phyloP scores from a whole-genome alignment of 1,284 basidiomycete species.

The Polyporus tsugae region DNA sequence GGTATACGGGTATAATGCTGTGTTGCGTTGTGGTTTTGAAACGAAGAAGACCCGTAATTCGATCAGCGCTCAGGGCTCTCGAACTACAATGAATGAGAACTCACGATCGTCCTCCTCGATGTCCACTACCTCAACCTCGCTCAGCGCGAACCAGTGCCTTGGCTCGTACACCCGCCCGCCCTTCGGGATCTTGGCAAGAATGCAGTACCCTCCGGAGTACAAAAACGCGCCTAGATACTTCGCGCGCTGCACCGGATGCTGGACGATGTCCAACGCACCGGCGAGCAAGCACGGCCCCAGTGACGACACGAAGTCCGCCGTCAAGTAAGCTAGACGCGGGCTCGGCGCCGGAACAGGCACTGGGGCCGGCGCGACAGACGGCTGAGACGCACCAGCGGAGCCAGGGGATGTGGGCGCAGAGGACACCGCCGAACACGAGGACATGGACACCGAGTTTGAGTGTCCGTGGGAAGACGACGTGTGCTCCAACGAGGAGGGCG shows the following conservation, averaged over 20 bases:
- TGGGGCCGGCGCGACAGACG: not conserved
- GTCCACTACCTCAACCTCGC: slow-evolving; percentile 76
- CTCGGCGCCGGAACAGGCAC: slow-evolving; percentile 18
- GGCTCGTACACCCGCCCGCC: slow-evolving; percentile 81
- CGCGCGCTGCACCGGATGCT: slow-evolving; percentile 69
- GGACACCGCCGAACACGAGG: slow-evolving; percentile 22
- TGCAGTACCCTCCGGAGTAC: slow-evolving; percentile 84
- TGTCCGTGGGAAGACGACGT: slow-evolving; percentile 30
- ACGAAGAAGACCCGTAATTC: slow-evolving; percentile 1
- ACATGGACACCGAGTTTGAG: slow-evolving; percentile 8
- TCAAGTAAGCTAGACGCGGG: slow-evolving; percentile 37
- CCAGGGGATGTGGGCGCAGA: slow-evolving; percentile 12
- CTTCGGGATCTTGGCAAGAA: slow-evolving; percentile 87
- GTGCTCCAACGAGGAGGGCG: slow-evolving; percentile 24
- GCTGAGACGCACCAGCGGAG: slow-evolving; percentile 1
- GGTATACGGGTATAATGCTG: slow-evolving; percentile 81
- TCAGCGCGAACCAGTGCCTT: slow-evolving; percentile 85
- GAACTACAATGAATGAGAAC: slow-evolving; percentile 33
- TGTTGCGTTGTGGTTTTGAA: not conserved
- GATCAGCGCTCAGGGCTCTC: not conserved
- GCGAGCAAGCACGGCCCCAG: slow-evolving; percentile 80
- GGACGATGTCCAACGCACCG: slow-evolving; percentile 86
- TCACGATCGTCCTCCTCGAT: slow-evolving; percentile 73
- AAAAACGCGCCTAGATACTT: slow-evolving; percentile 91
- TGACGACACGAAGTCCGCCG: slow-evolving; percentile 67